These are phyloP conservation scores for Lathyrus oleraceus DNA, from an alignment of 306 rosid species.

Conservation along the genomic window DNA sequence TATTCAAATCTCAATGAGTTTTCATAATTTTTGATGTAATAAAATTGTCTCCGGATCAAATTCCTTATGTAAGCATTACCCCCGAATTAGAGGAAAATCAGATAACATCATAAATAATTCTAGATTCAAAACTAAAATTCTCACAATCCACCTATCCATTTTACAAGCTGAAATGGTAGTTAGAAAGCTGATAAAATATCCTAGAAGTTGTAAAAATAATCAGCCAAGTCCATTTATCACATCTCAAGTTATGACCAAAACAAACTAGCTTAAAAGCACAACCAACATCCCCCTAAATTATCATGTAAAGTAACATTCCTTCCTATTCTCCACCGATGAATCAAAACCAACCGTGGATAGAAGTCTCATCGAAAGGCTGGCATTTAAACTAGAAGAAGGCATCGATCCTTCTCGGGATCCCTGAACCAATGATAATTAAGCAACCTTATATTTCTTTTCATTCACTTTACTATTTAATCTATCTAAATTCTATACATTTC, in stretches of 20 bases:
- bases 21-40: slow-evolving; percentile 44
- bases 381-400: slow-evolving; percentile 48
- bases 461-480: slow-evolving; percentile 59
- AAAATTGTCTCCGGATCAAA: slow-evolving; percentile 34
- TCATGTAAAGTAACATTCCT: background rate
- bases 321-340: slow-evolving; percentile 24
- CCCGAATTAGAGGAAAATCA: slow-evolving; percentile 40
- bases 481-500: slow-evolving; percentile 41
- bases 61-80: slow-evolving; percentile 33
- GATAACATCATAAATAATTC: slow-evolving; percentile 65
- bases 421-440: slow-evolving; percentile 57
- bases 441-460: slow-evolving; percentile 31
- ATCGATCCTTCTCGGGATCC: slow-evolving; percentile 56
- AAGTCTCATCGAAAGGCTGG: slow-evolving; percentile 51
- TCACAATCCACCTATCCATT: slow-evolving; percentile 26
- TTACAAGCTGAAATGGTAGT: background rate
- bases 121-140: slow-evolving; percentile 51
- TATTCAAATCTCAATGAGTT: slow-evolving; percentile 40
- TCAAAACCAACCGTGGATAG: slow-evolving; percentile 54
- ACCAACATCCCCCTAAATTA: slow-evolving; percentile 17
- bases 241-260: slow-evolving; percentile 37
- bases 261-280: slow-evolving; percentile 75
- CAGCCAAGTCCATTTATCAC: background rate
- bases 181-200: slow-evolving; percentile 58
- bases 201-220: slow-evolving; percentile 38